A percentile compares a stretch with the other conserved stretches of the same genome.
phyloP scores from a whole-genome alignment of 805 yeast genomes.

The Priceomyces castillae region DNA sequence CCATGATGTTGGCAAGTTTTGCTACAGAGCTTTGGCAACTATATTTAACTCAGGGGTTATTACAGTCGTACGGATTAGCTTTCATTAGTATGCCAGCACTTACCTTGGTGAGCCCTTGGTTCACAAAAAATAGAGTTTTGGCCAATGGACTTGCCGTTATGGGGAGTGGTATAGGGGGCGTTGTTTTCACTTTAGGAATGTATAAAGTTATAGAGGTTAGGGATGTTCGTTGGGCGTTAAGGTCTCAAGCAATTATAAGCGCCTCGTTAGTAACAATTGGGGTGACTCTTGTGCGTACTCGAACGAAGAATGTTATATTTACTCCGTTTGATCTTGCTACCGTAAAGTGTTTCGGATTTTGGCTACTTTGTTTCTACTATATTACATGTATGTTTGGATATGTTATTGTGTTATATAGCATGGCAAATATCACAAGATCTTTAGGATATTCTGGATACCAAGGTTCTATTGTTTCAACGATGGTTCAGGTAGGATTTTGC shows the following conservation, averaged over 20 bases:
- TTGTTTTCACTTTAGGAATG: conserved; percentile 42
- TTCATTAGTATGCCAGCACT: conserved; percentile 54
- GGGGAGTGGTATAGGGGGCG: conserved; percentile 49
- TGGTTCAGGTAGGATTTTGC: conserved; percentile 54
- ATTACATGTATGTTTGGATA: conserved; percentile 51
- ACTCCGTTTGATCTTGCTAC: conserved; percentile 36
- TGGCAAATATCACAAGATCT: conserved; percentile 57
- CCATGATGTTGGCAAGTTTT: conserved; percentile 55
- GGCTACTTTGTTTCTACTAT: conserved; percentile 36
- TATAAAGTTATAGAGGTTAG: conserved; percentile 32
- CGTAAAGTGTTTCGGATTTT: conserved; percentile 37
- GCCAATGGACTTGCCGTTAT: conserved; percentile 41
- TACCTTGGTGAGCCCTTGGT: conserved; percentile 63
- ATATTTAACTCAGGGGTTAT: conserved; percentile 59
- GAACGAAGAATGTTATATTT: conserved; percentile 13
- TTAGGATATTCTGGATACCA: conserved; percentile 49
- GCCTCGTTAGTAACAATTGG: conserved; percentile 13
- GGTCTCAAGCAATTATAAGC: conserved; percentile 38
- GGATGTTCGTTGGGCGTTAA: conserved; percentile 43
- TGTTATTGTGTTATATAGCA: conserved; percentile 49
- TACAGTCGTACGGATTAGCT: conserved; percentile 56
- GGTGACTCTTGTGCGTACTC: conserved; percentile 8
- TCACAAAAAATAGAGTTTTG: conserved; percentile 52
- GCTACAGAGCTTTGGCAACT: conserved; percentile 58
- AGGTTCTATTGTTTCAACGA: conserved; percentile 52